Conservation (phyloP, 1,139 yeast genomes). For the Saccharomyces hybrid region DNA sequence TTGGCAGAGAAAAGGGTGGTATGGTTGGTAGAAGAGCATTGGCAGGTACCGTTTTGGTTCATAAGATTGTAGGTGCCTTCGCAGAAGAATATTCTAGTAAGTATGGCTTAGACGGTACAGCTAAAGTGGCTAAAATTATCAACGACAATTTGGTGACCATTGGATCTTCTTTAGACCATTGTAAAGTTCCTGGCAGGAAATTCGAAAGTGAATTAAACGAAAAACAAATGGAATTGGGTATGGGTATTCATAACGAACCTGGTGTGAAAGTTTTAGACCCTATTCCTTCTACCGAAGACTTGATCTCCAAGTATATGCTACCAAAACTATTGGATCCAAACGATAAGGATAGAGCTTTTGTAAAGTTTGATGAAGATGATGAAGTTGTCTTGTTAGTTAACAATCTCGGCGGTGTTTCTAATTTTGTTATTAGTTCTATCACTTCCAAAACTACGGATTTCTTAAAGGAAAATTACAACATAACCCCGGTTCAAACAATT, state of each 20-base stretch:
- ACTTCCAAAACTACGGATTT: constrained; percentile 42
- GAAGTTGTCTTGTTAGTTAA: constrained; percentile 65
- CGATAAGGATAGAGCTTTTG: constrained; percentile 66
- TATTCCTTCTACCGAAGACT: constrained; percentile 56
- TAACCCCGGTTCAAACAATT: constrained; percentile 58
- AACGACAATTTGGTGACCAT: constrained; percentile 69
- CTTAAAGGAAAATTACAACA: constrained; percentile 41
- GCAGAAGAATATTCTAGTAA: constrained; percentile 40
- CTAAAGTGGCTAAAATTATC: constrained; percentile 51
- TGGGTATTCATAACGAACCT: constrained; percentile 95
- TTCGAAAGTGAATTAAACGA: constrained; percentile 48
- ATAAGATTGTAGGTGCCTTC: constrained; percentile 78
- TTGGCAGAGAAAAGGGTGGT: constrained; percentile 77
- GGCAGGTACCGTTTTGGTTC: constrained; percentile 84
- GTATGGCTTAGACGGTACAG: constrained; percentile 44
- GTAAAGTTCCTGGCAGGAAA: constrained; percentile 76
- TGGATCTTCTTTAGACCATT: constrained; percentile 85
- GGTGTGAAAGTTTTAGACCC: constrained; percentile 68
- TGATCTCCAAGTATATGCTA: constrained; percentile 45
- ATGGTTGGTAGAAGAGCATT: constrained; percentile 90
- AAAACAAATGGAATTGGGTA: constrained; percentile 77
- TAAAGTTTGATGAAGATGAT: constrained; percentile 52
- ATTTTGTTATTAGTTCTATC: constrained; percentile 64
- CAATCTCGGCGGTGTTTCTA: constrained; percentile 81
- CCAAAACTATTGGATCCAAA: constrained; percentile 46